These are phyloP conservation scores for Ustilago tritici DNA, from an alignment of 1,284 basidiomycete species.

Conservation along the genomic window DNA sequence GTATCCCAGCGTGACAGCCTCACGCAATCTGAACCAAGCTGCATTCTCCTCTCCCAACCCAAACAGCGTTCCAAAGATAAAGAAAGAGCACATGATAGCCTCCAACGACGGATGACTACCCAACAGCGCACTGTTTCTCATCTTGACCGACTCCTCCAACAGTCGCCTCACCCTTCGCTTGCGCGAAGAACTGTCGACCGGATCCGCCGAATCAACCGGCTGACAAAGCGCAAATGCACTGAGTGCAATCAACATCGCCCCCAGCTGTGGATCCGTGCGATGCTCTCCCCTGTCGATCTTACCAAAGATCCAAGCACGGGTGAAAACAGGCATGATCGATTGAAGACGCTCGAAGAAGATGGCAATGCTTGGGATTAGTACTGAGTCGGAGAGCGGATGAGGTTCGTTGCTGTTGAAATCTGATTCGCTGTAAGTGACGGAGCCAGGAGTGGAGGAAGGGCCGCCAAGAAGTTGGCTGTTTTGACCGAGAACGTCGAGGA, in stretches of 20 bases:
- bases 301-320: slow-evolving; percentile 58
- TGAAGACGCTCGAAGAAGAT: slow-evolving; percentile 67
- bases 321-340: slow-evolving; percentile 68
- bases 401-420: slow-evolving; percentile 37
- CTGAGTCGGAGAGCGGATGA: slow-evolving; percentile 56
- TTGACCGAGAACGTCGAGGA: slow-evolving; percentile 51
- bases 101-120: slow-evolving; percentile 55
- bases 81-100: slow-evolving; percentile 56
- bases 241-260: slow-evolving; percentile 65
- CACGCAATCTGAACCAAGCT: slow-evolving; percentile 59
- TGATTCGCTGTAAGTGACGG: slow-evolving; percentile 26
- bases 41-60: slow-evolving; percentile 57
- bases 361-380: slow-evolving; percentile 61
- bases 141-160: slow-evolving; percentile 49
- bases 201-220: slow-evolving; percentile 52
- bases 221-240: slow-evolving; percentile 60
- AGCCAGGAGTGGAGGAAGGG: slow-evolving; percentile 37
- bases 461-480: slow-evolving; percentile 34
- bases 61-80: slow-evolving; percentile 62
- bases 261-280: slow-evolving; percentile 58
- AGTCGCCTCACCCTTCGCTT: slow-evolving; percentile 39
- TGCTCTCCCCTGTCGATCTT: slow-evolving; percentile 62
- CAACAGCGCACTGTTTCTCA: slow-evolving; percentile 55
- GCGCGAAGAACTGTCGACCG: slow-evolving; percentile 40
- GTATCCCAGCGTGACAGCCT: slow-evolving; percentile 63